These are phyloP conservation scores for Pichia kudriavzevii DNA, from an alignment of 1,139 yeast genomes.

Conservation along the genomic window DNA sequence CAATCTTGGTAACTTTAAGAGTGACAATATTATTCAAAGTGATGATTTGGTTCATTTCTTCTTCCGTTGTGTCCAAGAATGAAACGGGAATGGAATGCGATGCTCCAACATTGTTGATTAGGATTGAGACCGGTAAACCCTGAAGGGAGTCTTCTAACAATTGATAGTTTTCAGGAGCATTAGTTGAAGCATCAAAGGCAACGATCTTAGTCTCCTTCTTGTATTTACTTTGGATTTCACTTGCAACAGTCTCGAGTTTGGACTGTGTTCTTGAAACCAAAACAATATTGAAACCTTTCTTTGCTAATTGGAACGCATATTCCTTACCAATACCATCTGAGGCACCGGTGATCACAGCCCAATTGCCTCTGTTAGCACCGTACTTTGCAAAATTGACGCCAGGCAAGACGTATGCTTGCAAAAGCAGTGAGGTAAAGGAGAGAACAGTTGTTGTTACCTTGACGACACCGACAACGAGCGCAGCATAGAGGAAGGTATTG, in stretches of 20 bases:
- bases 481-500: slow-evolving; percentile 29
- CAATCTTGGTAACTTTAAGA: slow-evolving; percentile 68
- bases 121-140: slow-evolving; percentile 52
- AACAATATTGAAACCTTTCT: slow-evolving; percentile 73
- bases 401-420: slow-evolving; percentile 60
- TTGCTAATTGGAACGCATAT: slow-evolving; percentile 77
- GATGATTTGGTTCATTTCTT: slow-evolving; percentile 71
- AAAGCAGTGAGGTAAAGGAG: slow-evolving; percentile 36
- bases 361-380: slow-evolving; percentile 58
- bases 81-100: slow-evolving; percentile 95
- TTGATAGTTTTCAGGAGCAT: slow-evolving; percentile 46
- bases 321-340: slow-evolving; percentile 98
- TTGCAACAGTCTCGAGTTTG: slow-evolving; percentile 60
- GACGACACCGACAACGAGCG: slow-evolving; percentile 45
- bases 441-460: slow-evolving; percentile 38
- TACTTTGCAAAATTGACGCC: slow-evolving; percentile 55
- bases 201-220: slow-evolving; percentile 58
- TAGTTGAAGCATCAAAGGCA: slow-evolving; percentile 72
- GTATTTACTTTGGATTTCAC: slow-evolving; percentile 55
- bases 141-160: slow-evolving; percentile 42
- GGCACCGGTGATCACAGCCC: slow-evolving; percentile 96
- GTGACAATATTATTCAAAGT: slow-evolving; percentile 84
- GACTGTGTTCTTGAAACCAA: slow-evolving; percentile 78
- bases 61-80: slow-evolving; percentile 66
- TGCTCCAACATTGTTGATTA: slow-evolving; percentile 90